Evolutionary conservation across 2,329 filamentous ascomycete genomes (phyloP), one percentile per base, ranked within the genome.

Genomic region (Neofusicoccum kwambonambiense): DNA sequence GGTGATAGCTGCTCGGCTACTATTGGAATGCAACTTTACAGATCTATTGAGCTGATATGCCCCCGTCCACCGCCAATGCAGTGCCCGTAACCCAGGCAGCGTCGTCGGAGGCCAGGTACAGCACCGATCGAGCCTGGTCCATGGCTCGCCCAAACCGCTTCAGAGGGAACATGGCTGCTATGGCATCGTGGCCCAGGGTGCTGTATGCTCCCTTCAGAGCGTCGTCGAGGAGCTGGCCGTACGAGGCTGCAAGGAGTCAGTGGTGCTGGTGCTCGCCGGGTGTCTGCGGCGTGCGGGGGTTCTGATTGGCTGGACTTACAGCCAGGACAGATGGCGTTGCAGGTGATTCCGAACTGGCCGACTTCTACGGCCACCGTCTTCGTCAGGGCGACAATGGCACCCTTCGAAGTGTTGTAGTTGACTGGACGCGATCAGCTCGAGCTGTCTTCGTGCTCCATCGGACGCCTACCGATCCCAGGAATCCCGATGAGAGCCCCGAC

Each of bases 401-500:
- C 80, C 67, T 84, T 84, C 41, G 75, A 78, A 1, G 80, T 78
- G 58, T 78, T 80, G 68, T 84, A 84, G 17, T 73, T 72, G 17
- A 77, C 75, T 72, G 67, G n/a, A 34, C 54, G 11, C 12, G 3
- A 31, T 45, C 39, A 39, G 60, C 8, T 3, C 3, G 54, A 8
- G 11, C 27, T 8, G 19, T n/a, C 35, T 19, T 8, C 13, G 31
- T 12, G 11, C 19, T 22, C 49, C 11, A 12, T 19, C 9, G 9
- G 5, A 15, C 39, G 67, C 72, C 45, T 62, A 73, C 70, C 68
- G n/a, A 69, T 72, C 11, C 70, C 69, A 54, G 66, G 65, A 67
- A 69, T 71, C 31, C 71, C 74, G 17, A 78, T 73, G 54, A 73
- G 66, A 11, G 70, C 76, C 60, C 72, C 73, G 35, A 78, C 69